A percentile compares a stretch with the other conserved stretches of the same genome.
These are phyloP conservation scores for Capsicum chinense DNA, from an alignment of 257 asterid genomes.

Conservation along the genomic window DNA sequence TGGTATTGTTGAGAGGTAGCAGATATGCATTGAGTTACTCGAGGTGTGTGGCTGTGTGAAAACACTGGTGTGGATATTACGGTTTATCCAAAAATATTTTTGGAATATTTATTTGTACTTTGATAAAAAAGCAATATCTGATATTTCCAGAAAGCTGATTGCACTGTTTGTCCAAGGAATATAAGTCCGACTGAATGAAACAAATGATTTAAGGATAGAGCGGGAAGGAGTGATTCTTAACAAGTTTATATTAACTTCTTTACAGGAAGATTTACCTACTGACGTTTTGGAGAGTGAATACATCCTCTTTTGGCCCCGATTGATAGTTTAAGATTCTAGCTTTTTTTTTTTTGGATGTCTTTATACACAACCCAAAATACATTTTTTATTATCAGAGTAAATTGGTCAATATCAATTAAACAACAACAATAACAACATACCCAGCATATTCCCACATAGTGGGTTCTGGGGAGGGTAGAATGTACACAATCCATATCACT, in stretches of 20 bases:
- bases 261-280: conserved; percentile 17
- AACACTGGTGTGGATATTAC: neutral
- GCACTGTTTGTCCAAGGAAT: neutral
- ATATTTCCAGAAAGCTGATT: conserved; percentile 20
- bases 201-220: conserved; percentile 2
- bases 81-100: neutral
- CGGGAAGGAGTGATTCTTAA: conserved; percentile 2
- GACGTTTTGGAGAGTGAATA: conserved; percentile 8
- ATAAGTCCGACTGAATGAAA: neutral
- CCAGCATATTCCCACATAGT: too few species aligned
- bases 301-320: neutral
- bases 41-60: neutral
- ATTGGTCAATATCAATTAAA: neutral
- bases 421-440: too few species aligned
- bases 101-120: neutral
- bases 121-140: neutral
- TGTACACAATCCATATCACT: too few species aligned
- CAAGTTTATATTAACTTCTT: conserved; percentile 14
- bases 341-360: neutral
- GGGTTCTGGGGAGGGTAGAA: too few species aligned
- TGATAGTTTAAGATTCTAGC: conserved; percentile 19
- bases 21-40: neutral
- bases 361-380: neutral
- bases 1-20: neutral
- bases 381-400: neutral